phyloP scores from a whole-genome alignment of 2,329 filamentous ascomycete genomes.

The Claviceps arundinis region DNA sequence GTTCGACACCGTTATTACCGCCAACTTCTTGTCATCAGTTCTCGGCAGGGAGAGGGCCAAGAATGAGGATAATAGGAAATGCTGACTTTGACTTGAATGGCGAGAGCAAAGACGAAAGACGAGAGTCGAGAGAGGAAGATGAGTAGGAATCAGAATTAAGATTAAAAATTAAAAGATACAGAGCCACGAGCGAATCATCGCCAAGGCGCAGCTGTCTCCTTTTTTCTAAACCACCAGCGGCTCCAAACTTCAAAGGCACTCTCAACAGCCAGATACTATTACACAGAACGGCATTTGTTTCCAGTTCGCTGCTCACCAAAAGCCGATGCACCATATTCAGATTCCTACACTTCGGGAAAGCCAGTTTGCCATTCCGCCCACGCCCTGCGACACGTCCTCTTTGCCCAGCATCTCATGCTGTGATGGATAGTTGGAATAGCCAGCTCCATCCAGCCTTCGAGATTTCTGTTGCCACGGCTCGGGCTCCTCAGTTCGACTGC shows the following conservation, averaged over 20 bases:
- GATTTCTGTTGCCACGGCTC: background rate
- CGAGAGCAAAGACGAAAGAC: too few relatives aligned
- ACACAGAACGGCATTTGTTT: conserved; percentile 3
- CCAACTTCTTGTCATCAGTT: too few relatives aligned
- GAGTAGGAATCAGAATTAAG: background rate
- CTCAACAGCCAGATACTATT: conserved; percentile 1
- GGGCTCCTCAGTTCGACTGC: conserved; percentile 35
- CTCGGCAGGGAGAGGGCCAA: too few relatives aligned
- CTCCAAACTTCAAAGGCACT: background rate
- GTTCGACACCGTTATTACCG: too few relatives aligned
- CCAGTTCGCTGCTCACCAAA: conserved; percentile 1
- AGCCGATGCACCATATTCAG: background rate
- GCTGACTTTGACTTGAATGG: too few relatives aligned
- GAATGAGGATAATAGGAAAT: too few relatives aligned
- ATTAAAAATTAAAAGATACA: background rate
- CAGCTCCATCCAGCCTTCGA: background rate
- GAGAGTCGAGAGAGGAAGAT: too few relatives aligned
- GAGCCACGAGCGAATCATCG: too few relatives aligned
- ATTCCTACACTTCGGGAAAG: background rate
- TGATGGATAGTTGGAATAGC: background rate
- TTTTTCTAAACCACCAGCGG: conserved; percentile 4
- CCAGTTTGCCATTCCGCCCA: background rate
- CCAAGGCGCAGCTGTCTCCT: background rate
- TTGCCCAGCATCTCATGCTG: background rate
- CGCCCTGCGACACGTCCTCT: background rate